A percentile compares a stretch with the other conserved stretches of the same genome.
These are phyloP conservation scores for Fusarium penzigii DNA, from an alignment of 2,329 filamentous ascomycete genomes.

Conservation along the genomic window DNA sequence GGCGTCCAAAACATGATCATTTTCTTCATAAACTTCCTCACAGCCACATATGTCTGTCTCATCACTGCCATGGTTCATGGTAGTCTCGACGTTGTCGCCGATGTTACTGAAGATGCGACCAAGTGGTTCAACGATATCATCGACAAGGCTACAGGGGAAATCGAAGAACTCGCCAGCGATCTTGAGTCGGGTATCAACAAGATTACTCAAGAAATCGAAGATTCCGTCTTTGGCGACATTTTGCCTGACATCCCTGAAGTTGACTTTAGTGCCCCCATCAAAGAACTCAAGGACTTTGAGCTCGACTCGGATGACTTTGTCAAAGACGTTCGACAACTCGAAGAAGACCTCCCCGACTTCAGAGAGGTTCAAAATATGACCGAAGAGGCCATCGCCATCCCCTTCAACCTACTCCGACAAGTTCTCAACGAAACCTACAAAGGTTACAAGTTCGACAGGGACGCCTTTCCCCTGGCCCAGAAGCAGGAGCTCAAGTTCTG, in stretches of 20 bases:
- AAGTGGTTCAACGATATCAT: conserved; percentile 52
- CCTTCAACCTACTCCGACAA: conserved; percentile 78
- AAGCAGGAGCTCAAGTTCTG: conserved; percentile 87
- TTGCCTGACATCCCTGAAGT: conserved; percentile 50
- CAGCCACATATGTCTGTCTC: conserved; percentile 86
- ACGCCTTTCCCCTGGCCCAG: conserved; percentile 77
- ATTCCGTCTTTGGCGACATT: conserved; percentile 52
- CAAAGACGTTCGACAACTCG: conserved; percentile 69
- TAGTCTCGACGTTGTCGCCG: conserved; percentile 67
- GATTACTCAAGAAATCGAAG: conserved; percentile 46
- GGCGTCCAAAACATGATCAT: conserved; percentile 85
- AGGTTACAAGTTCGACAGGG: conserved; percentile 75
- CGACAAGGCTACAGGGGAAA: conserved; percentile 55
- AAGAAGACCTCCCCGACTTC: conserved; percentile 80
- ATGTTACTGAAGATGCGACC: conserved; percentile 54
- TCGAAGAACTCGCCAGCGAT: conserved; percentile 59
- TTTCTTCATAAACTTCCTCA: conserved; percentile 90
- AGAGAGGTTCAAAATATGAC: conserved; percentile 81
- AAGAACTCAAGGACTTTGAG: conserved; percentile 68
- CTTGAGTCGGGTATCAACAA: conserved; percentile 50
- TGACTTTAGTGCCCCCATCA: conserved; percentile 65
- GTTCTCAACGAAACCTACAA: conserved; percentile 71
- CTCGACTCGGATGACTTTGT: conserved; percentile 68
- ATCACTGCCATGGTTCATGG: conserved; percentile 82
- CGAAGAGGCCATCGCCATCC: conserved; percentile 69